phyloP scores from a whole-genome alignment of 805 yeast genomes.

The Zygotorulaspora danielsina region DNA sequence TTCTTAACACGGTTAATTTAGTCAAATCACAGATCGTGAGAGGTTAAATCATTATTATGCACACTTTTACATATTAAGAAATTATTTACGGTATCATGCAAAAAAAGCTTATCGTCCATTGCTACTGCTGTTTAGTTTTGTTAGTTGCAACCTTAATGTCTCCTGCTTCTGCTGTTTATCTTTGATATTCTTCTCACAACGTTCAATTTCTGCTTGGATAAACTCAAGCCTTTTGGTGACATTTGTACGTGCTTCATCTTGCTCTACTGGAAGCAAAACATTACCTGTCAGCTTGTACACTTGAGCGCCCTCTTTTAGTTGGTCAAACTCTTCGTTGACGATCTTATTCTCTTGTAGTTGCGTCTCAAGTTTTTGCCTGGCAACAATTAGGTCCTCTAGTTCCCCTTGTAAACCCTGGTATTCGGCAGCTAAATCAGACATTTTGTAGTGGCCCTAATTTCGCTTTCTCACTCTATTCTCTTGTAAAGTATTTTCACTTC shows the following conservation, averaged over 20 bases:
- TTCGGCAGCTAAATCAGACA: constrained; percentile 25
- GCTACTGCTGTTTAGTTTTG: constrained; percentile 37
- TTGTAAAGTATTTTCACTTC: background rate
- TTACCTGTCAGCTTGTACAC: constrained; percentile 91
- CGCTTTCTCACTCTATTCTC: background rate
- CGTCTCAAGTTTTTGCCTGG: constrained; percentile 85
- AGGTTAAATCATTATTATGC: constrained; percentile 17
- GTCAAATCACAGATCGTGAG: constrained; percentile 65
- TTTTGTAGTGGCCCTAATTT: background rate
- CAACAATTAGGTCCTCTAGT: constrained; percentile 51
- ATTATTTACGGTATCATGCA: background rate
- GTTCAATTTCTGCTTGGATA: constrained; percentile 68
- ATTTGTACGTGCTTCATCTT: constrained; percentile 72
- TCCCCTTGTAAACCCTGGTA: constrained; percentile 44
- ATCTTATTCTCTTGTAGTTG: constrained; percentile 92
- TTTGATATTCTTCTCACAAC: constrained; percentile 71
- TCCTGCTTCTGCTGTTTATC: constrained; percentile 54
- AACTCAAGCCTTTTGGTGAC: constrained; percentile 88
- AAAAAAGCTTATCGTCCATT: constrained; percentile 9
- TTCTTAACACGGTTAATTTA: constrained; percentile 58
- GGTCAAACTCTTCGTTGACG: constrained; percentile 74
- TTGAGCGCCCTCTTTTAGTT: constrained; percentile 62
- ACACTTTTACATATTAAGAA: constrained; percentile 1
- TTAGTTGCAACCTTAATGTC: constrained; percentile 50
- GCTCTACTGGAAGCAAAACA: constrained; percentile 84